Conservation (phyloP, 257 asterid genomes). For the Solanum peruvianum region DNA sequence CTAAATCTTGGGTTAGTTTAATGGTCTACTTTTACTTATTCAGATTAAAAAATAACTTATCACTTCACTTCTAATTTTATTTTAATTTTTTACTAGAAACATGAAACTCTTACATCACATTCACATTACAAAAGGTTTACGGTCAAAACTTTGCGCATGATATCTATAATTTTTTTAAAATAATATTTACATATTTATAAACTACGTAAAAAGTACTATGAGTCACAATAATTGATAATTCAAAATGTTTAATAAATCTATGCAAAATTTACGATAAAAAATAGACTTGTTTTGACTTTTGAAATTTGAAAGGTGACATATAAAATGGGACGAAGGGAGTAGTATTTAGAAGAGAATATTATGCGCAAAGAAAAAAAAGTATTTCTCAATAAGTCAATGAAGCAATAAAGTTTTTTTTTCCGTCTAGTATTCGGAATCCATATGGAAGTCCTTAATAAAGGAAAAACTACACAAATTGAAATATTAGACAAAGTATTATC, state of each 20-base stretch:
- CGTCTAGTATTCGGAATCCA: rapidly evolving
- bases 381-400: background rate
- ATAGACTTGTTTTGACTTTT: no score
- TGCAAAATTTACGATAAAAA: no score
- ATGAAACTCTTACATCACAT: background rate
- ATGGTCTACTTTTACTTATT: background rate
- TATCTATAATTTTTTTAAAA: no score
- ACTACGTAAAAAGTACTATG: no score
- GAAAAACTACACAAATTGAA: background rate
- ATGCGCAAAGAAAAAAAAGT: background rate
- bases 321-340: no score
- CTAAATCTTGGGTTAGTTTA: background rate
- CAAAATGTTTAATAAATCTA: no score
- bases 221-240: no score
- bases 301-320: no score
- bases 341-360: background rate
- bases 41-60: background rate
- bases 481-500: background rate
- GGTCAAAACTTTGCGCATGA: no score
- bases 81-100: background rate
- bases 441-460: rapidly evolving
- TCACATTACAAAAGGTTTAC: background rate
- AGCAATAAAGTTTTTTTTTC: background rate
- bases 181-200: no score
- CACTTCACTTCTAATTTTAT: background rate